Evolutionary conservation across 2,329 filamentous ascomycete species (phyloP).

Genomic region (Coniosporium tulheliwenetii): DNA sequence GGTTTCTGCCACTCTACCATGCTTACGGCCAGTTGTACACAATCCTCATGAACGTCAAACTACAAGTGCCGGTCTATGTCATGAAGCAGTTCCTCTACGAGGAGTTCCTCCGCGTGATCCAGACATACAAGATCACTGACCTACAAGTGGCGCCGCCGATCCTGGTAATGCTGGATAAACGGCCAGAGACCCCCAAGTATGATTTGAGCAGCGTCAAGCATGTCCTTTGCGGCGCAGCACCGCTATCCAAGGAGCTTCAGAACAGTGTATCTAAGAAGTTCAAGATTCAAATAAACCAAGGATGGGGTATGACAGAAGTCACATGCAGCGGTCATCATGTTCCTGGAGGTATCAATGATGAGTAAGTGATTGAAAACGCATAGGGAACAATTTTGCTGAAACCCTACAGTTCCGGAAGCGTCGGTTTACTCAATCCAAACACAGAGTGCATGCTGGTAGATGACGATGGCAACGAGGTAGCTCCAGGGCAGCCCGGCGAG

Average conservation of each 20-base stretch:
- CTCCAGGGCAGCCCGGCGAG: conserved; percentile 20
- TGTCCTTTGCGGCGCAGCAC: conserved; percentile 25
- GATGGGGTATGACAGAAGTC: conserved; percentile 27
- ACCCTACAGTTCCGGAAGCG: conserved; percentile 17
- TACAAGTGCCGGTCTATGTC: conserved; percentile 28
- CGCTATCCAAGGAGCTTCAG: conserved; percentile 25
- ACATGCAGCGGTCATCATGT: conserved; percentile 24
- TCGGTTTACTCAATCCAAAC: conserved; percentile 23
- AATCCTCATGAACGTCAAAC: conserved; percentile 24
- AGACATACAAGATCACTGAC: conserved; percentile 21
- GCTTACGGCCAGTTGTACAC: conserved; percentile 31
- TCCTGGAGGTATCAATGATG: conserved; percentile 15
- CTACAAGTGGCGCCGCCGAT: conserved; percentile 26
- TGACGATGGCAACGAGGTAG: conserved; percentile 24
- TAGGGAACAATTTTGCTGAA: conserved; percentile 1
- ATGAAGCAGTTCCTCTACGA: conserved; percentile 26
- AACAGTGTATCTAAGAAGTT: conserved; percentile 20
- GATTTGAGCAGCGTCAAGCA: conserved; percentile 22
- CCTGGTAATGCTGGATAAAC: conserved; percentile 27
- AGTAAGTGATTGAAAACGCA: conserved; percentile 8
- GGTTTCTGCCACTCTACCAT: conserved; percentile 25
- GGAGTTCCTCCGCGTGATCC: conserved; percentile 21
- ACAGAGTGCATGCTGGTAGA: conserved; percentile 22
- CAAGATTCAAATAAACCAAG: conserved; percentile 19
- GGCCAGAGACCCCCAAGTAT: conserved; percentile 24